Evolutionary conservation across 179 eudicot genomes (phyloP), one percentile per base, ranked within the genome.

Genomic region (Pouteria campechiana): DNA sequence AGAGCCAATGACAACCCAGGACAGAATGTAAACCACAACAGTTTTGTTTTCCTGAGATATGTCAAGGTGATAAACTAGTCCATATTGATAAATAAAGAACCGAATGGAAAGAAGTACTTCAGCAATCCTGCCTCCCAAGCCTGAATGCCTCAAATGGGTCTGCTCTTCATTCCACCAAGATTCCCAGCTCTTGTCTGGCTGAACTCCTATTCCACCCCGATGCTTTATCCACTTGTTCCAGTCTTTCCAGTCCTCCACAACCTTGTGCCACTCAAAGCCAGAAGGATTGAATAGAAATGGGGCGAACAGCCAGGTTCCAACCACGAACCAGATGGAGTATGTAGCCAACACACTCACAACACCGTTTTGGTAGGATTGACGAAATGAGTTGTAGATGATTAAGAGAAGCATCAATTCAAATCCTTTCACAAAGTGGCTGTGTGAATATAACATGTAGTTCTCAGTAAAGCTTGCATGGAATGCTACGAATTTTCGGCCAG

Each of bases 101-200:
- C 99, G 46, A 3, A 80, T 34, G 13, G 96, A 79, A 0, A 92
- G 78, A 30, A 92, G 43, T 6, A 79, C 46, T 46, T 92, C 96
- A 8, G 77, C 70, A 28, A 82, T 41, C 69, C 94, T 54, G 17
- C 94, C 79, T 25, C 44, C 37, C 44, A 75, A 46, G 45, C 81
- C 83, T 0, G 82, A 61, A 38, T 63, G 76, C 25, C 69, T 69
- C 36, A 81, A 73, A 70, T 85, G 90, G 10, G 70, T 72, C 42
- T 82, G 96, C 51, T 87, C 94, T 42, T 82, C 96, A 32, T 79
- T 67, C 99, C 99, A 92, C 99, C 99, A 92, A 1, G 99, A 87
- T 57, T 87, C 85, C 99, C 99, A 92, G 52, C 99, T 87, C 60
- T 92, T 87, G 51, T 92, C 99, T 32, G 74, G 83, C 17, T 67